A percentile compares a stretch with the other conserved stretches of the same genome.
These are phyloP conservation scores for Trypanosoma mega DNA, from an alignment of 208 protist genomes.

Conservation along the genomic window DNA sequence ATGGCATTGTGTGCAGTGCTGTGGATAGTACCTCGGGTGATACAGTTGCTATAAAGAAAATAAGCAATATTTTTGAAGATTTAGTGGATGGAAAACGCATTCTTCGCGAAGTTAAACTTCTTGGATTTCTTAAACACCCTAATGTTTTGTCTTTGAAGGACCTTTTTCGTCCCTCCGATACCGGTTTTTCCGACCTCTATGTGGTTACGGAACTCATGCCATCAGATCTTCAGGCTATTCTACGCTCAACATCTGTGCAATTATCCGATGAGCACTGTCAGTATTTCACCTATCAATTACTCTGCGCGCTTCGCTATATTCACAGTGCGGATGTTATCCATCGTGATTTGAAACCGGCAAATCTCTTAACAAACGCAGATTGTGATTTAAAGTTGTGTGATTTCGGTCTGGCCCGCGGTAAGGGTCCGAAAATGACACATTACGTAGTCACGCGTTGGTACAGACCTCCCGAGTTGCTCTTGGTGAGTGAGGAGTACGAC, in stretches of 20 bases:
- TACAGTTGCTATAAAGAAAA: constrained; percentile 98
- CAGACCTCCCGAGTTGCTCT: constrained; percentile 97
- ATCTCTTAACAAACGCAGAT: constrained; percentile 91
- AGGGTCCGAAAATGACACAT: constrained; percentile 91
- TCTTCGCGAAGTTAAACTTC: constrained; percentile 78
- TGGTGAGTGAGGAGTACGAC: constrained; percentile 89
- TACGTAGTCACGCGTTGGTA: constrained; percentile 99
- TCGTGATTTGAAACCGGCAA: constrained; percentile 95
- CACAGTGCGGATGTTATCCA: constrained; percentile 96
- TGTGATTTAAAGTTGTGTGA: constrained; percentile 94
- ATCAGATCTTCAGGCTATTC: constrained; percentile 87
- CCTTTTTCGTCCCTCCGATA: constrained; percentile 44
- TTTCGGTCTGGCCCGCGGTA: constrained; percentile 85
- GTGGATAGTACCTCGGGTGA: constrained; percentile 57
- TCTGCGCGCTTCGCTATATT: constrained; percentile 93
- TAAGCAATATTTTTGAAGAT: constrained; percentile 95
- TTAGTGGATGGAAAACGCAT: constrained; percentile 87
- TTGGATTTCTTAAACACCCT: constrained; percentile 67
- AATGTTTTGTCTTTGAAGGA: constrained; percentile 86
- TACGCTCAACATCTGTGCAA: constrained; percentile 39
- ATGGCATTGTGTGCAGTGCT: constrained; percentile 87
- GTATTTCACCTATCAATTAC: constrained; percentile 97
- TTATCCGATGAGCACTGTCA: constrained; percentile 81
- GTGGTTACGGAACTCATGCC: constrained; percentile 93
- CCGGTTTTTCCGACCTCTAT: constrained; percentile 77